These are phyloP conservation scores for Geotrichum aggregatum DNA, from an alignment of 1,139 yeast genomes.

Conservation along the genomic window DNA sequence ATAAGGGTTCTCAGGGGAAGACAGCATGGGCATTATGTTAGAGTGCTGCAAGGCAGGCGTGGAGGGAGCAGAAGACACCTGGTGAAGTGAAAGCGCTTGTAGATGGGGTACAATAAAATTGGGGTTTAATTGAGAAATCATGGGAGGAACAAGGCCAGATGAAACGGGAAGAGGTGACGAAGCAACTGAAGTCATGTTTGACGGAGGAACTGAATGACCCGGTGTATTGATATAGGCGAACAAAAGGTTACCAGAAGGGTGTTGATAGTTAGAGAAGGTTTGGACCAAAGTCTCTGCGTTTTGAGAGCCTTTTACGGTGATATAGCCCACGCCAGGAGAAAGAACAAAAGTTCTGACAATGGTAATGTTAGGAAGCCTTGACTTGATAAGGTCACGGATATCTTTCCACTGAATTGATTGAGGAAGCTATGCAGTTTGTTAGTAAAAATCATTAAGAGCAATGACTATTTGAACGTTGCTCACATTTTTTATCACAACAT, in stretches of 20 bases:
- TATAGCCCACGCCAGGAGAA: constrained; percentile 25
- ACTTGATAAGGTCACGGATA: constrained; percentile 23
- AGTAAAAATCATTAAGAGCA: neutral
- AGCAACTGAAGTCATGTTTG: constrained; percentile 14
- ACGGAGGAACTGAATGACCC: constrained; percentile 11
- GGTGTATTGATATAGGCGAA: constrained; percentile 20
- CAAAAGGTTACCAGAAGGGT: constrained; percentile 24
- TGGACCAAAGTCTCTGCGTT: constrained; percentile 24
- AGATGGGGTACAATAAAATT: constrained; percentile 1
- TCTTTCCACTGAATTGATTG: constrained; percentile 25
- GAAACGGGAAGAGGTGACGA: constrained; percentile 11
- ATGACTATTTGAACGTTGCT: neutral
- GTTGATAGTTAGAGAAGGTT: constrained; percentile 23
- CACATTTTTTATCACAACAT: constrained; percentile 9
- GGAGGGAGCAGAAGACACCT: constrained; percentile 7
- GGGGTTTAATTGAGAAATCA: constrained; percentile 3
- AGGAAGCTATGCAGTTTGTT: constrained; percentile 2
- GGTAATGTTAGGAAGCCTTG: constrained; percentile 23
- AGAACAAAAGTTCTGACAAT: constrained; percentile 25
- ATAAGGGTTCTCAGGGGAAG: neutral
- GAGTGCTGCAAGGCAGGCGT: constrained; percentile 8
- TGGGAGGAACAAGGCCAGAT: neutral
- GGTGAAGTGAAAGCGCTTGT: constrained; percentile 5
- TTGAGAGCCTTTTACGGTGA: constrained; percentile 24
- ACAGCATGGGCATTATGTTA: neutral